Evolutionary conservation across 164 flowering plant species (phyloP).

Genomic region (Kalanchoe fedtschenkoi): DNA sequence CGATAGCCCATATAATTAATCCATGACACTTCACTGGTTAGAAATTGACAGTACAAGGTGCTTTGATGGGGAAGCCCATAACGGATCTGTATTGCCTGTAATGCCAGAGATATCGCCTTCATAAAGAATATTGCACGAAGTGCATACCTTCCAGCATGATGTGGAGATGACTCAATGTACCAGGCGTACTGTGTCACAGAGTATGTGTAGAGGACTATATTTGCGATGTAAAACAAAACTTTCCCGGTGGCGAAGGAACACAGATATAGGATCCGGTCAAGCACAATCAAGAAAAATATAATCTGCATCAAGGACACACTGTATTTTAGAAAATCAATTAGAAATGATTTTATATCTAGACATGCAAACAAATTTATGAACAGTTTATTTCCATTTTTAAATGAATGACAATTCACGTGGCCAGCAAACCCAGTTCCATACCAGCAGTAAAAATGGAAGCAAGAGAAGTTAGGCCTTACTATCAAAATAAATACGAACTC

Average conservation of each 20-base stretch:
- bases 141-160: slow-evolving; percentile 52
- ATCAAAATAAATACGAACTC: slow-evolving; percentile 79
- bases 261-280: slow-evolving; percentile 90
- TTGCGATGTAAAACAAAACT: slow-evolving; percentile 79
- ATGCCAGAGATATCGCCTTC: slow-evolving; percentile 70
- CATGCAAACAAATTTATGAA: too few relatives aligned
- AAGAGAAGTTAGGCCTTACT: slow-evolving; percentile 30
- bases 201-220: slow-evolving; percentile 72
- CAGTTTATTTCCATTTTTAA: too few relatives aligned
- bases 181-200: slow-evolving; percentile 79
- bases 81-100: slow-evolving; percentile 87
- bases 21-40: slow-evolving; percentile 71
- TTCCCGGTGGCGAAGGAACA: slow-evolving; percentile 88
- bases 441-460: neutral
- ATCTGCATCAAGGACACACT: slow-evolving; percentile 34
- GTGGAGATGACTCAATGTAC: slow-evolving; percentile 55
- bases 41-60: slow-evolving; percentile 84
- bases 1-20: slow-evolving; percentile 78
- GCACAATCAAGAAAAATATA: slow-evolving; percentile 87
- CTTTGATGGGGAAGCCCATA: slow-evolving; percentile 89
- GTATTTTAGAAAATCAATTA: too few relatives aligned
- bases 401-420: too few relatives aligned
- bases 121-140: slow-evolving; percentile 92
- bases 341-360: too few relatives aligned
- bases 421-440: too few relatives aligned